Base-by-base conservation (phyloP, 352 stramenopile species). In the Thraustochytrium sp. region DNA sequence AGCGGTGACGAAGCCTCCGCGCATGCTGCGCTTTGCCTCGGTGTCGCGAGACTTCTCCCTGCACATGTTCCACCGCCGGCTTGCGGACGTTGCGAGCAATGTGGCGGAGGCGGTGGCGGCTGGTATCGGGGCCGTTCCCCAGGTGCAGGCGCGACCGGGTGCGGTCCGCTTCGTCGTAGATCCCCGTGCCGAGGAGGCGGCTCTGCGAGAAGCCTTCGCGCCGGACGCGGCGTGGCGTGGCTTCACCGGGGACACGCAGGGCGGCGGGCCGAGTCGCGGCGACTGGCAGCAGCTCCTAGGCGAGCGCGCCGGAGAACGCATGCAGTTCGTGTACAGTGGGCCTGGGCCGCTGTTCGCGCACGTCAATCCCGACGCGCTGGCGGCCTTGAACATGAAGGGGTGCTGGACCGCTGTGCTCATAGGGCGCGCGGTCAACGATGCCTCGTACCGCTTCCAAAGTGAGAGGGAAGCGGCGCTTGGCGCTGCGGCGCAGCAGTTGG, bases 401-500 rank as follows among this genome's bases (percentile, higher is more conserved):
- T 94, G 91, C 54, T 90, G 93, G 72, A 89, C 86, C 4, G 83
- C 93, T 37, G 74, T 93, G 46, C 72, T 93, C 5, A 65, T 94
- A 0, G 90, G 93, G 72, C 89, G 90, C 18, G 88, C 89, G 1
- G 89, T 94, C 77, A 95, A 93, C 65, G 61, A 87, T 8, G 86
- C 83, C 40, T 94, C 89, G 53, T 85, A 82, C n/a, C 87, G 91
- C 16, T 87, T 91, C 37, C 90, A 94, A 80, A 94, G 89, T 84
- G 94, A 95, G 85, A n/a, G 89, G 44, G 90, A 95, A 75, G 94
- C 88, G 54, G 87, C 91, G 46, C 93, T 95, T 74, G 18, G 82
- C 0, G 75, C 84, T 0, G 89, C 86, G 86, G 83, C 91, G 61
- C 86, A 89, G 2, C 86, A 88, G 16, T 48, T 95, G 21, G 91